These are phyloP conservation scores for Heliosperma pusillum DNA, from an alignment of 148 eudicot genomes.

Conservation along the genomic window DNA sequence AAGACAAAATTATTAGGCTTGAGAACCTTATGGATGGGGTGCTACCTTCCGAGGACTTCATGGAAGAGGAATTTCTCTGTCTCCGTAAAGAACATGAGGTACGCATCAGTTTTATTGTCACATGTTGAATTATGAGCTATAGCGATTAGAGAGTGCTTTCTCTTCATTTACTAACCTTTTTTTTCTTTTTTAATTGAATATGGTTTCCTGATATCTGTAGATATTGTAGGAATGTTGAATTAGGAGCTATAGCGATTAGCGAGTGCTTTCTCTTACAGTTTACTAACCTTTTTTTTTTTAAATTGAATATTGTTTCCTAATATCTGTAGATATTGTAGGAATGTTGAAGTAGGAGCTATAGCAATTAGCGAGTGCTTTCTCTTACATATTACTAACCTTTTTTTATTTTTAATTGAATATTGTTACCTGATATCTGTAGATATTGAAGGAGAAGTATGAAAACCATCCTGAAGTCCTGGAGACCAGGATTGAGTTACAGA, in stretches of 20 bases:
- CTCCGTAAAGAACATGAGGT: constrained; percentile 85
- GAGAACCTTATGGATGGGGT: constrained; percentile 97
- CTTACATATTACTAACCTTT: not conserved
- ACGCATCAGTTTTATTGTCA: constrained; percentile 3
- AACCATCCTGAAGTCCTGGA: constrained; percentile 86
- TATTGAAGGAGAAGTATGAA: constrained; percentile 78
- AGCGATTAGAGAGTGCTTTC: too few species aligned
- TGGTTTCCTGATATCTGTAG: constrained; percentile 30
- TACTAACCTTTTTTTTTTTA: not conserved
- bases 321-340: constrained; percentile 60
- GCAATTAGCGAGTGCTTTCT: too few species aligned
- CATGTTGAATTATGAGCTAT: not conserved
- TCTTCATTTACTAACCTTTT: not conserved
- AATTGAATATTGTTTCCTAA: not conserved
- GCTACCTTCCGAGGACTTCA: constrained; percentile 72
- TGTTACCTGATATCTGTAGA: constrained; percentile 33
- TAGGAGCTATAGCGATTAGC: too few species aligned
- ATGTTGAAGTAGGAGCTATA: not conserved
- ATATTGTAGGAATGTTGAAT: constrained; percentile 58
- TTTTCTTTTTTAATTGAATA: not conserved
- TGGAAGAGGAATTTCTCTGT: constrained; percentile 70
- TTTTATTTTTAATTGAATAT: not conserved
- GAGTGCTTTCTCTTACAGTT: not conserved
- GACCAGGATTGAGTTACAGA: constrained; percentile 66
- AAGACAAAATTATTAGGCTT: constrained; percentile 89